Percentiles rank a stretch among this genome's conserved stretches.
Conservation (phyloP, 805 yeast genomes). For the Saccharomycopsis sp. region DNA sequence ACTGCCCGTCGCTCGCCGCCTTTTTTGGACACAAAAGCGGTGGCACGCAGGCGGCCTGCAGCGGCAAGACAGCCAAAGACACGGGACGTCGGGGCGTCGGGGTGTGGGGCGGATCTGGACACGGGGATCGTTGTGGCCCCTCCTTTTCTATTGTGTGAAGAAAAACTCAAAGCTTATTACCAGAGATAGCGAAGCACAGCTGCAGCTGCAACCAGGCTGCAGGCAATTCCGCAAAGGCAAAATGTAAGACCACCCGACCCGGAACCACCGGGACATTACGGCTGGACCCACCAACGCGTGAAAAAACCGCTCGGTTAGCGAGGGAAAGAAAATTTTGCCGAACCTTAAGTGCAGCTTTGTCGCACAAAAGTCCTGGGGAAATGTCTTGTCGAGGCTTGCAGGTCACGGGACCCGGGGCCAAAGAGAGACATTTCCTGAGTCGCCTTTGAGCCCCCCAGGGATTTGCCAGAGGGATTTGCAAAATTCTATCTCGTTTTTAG, state of each 20-base stretch:
- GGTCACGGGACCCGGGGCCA: neutral
- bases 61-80: too few species aligned
- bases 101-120: neutral
- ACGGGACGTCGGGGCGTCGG: neutral
- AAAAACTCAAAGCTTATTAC: too few species aligned
- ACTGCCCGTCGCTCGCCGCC: neutral
- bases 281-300: neutral
- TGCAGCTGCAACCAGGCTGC: neutral
- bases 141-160: too few species aligned
- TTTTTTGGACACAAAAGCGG: neutral
- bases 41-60: neutral
- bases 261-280: constrained; percentile 1
- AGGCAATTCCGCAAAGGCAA: neutral
- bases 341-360: neutral
- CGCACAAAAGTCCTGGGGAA: too few species aligned
- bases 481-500: too few species aligned
- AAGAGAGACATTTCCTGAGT: neutral
- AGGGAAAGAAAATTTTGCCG: neutral
- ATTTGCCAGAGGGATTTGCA: neutral
- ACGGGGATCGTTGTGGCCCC: neutral
- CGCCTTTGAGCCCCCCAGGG: too few species aligned
- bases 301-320: neutral
- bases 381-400: too few species aligned
- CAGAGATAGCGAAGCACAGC: too few species aligned
- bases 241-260: neutral